These are phyloP conservation scores for Kodamaea hsintzibuensis DNA, from an alignment of 805 yeast species.

Conservation along the genomic window DNA sequence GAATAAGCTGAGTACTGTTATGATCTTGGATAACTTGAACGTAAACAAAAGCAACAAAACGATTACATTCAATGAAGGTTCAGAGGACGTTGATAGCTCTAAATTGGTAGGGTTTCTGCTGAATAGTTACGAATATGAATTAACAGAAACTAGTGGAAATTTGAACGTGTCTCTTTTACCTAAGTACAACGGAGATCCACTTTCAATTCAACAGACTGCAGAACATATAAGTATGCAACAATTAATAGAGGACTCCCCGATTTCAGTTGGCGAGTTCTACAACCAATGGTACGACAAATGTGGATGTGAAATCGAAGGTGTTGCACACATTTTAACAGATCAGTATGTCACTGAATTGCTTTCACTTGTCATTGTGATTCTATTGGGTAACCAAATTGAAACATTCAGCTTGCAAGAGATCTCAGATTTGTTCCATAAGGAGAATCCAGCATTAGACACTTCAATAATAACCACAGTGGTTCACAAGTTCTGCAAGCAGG, in stretches of 20 bases:
- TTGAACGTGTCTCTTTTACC: conserved; percentile 35
- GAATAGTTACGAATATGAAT: conserved; percentile 38
- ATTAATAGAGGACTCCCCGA: conserved; percentile 47
- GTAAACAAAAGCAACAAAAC: conserved; percentile 4
- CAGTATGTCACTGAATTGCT: conserved; percentile 28
- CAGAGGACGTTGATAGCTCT: not conserved
- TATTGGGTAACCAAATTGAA: conserved; percentile 26
- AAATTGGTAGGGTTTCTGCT: conserved; percentile 32
- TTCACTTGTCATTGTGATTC: conserved; percentile 24
- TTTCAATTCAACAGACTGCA: not conserved
- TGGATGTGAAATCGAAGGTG: conserved; percentile 56
- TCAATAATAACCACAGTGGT: conserved; percentile 52
- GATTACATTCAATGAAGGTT: not conserved
- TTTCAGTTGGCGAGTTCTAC: conserved; percentile 56
- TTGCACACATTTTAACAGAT: conserved; percentile 32
- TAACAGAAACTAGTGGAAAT: conserved; percentile 23
- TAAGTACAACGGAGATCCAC: conserved; percentile 16
- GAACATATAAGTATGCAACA: conserved; percentile 25
- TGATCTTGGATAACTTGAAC: conserved; percentile 42
- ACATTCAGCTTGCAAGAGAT: conserved; percentile 18
- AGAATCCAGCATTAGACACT: conserved; percentile 17
- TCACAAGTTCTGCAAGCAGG: conserved; percentile 41
- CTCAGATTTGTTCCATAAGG: conserved; percentile 23
- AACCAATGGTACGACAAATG: conserved; percentile 51
- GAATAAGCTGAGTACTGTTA: conserved; percentile 85